Percentiles rank a stretch among this genome's conserved stretches.
Conservation (phyloP, 805 yeast species). For the Komagataella populi region DNA sequence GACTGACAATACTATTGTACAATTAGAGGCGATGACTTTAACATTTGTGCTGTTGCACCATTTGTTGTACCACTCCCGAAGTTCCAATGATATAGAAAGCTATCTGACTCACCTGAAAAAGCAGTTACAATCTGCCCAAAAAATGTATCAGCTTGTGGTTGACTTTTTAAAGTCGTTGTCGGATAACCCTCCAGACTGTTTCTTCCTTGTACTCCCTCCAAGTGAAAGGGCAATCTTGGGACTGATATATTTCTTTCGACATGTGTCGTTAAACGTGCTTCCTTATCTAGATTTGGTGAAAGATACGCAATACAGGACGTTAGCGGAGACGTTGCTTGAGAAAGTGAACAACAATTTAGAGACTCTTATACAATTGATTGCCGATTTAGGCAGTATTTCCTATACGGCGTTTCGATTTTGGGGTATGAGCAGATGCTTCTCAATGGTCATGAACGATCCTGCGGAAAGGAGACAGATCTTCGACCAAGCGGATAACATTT, state of each 20-base stretch:
- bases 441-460: not conserved
- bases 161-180: not conserved
- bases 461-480: not conserved
- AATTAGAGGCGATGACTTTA: constrained; percentile 4
- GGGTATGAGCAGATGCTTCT: not conserved
- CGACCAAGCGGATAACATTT: not conserved
- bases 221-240: not conserved
- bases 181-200: not conserved
- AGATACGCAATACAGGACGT: not conserved
- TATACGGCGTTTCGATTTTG: not conserved
- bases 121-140: not conserved
- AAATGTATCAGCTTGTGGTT: not conserved
- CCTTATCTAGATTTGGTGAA: not conserved
- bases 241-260: not conserved
- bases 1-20: not conserved
- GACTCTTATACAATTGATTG: not conserved
- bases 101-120: not conserved
- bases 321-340: not conserved
- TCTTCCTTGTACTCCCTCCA: not conserved
- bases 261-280: not conserved
- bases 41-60: constrained; percentile 7
- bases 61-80: constrained; percentile 9
- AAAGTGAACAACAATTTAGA: not conserved
- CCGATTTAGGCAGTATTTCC: not conserved
- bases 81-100: not conserved